Percentiles rank a stretch among this genome's conserved stretches.
Evolutionary conservation across 768 basidiomycete species (phyloP).

Genomic region (Pilatotrama ljubarskyi): DNA sequence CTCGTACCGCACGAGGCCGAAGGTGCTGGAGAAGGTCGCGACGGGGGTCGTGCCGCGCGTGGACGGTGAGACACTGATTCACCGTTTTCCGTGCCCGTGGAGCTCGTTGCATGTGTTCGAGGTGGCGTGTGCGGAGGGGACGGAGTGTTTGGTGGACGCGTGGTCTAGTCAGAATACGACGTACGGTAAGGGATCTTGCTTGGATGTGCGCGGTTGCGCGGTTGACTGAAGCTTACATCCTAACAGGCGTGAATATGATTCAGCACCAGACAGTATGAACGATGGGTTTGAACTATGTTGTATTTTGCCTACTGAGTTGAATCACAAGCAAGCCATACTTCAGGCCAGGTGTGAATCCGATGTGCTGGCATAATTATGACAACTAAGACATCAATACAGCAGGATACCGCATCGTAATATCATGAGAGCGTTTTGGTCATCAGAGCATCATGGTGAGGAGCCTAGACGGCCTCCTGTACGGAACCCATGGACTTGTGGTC

Average conservation of each 20-base stretch:
- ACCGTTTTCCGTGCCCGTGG: conserved; percentile 10
- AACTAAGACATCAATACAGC: not conserved
- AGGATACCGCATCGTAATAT: not conserved
- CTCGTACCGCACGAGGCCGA: conserved; percentile 6
- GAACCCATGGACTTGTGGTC: conserved; percentile 8
- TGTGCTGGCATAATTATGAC: no score
- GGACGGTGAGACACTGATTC: conserved; percentile 5
- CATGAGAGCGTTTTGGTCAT: not conserved
- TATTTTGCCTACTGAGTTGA: no score
- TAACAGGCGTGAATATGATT: conserved; percentile 6
- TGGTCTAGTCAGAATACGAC: conserved; percentile 19
- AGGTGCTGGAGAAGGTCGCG: not conserved
- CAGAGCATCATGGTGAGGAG: not conserved
- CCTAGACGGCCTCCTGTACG: not conserved
- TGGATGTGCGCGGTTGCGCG: not conserved
- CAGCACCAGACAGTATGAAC: conserved; percentile 16
- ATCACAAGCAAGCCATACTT: no score
- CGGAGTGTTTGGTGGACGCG: conserved; percentile 9
- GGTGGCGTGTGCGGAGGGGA: conserved; percentile 8
- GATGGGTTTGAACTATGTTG: no score
- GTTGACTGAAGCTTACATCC: not conserved
- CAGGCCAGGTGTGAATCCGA: no score
- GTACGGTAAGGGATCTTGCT: conserved; percentile 2
- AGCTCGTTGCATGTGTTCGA: conserved; percentile 16
- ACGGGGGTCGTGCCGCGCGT: not conserved